Percentiles rank a stretch among this genome's conserved stretches.
phyloP scores from a whole-genome alignment of 2,329 filamentous ascomycete species.

The Chrysosphaeria jannelii region DNA sequence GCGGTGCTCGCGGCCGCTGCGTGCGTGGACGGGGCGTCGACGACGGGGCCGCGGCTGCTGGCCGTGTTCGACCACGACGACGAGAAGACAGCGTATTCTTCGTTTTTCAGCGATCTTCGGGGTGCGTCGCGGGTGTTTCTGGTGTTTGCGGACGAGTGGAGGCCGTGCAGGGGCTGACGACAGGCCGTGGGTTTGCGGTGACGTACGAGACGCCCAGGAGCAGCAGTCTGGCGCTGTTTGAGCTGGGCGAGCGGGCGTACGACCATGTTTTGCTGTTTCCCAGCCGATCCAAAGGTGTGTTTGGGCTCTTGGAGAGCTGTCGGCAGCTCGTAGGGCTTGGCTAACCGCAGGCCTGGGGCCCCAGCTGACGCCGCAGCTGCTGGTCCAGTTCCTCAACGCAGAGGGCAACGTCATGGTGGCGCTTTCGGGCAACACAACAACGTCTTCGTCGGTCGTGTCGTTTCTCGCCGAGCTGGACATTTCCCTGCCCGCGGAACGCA shows the following conservation, averaged over 20 bases:
- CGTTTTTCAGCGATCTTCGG: conserved; percentile 44
- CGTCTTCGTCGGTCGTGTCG: conserved; percentile 42
- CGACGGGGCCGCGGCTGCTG: conserved; percentile 48
- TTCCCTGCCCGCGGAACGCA: conserved; percentile 58
- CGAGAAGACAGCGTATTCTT: conserved; percentile 58
- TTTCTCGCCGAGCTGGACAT: conserved; percentile 75
- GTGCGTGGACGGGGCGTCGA: conserved; percentile 46
- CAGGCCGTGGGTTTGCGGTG: conserved; percentile 60
- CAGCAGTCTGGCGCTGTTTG: conserved; percentile 47
- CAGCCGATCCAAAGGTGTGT: conserved; percentile 55
- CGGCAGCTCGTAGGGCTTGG: too few species aligned
- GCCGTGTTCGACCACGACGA: conserved; percentile 60
- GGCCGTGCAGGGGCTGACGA: background rate
- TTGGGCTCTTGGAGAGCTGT: too few species aligned
- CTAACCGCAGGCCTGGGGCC: conserved; percentile 68
- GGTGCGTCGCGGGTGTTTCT: conserved; percentile 14
- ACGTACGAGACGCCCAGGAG: conserved; percentile 62
- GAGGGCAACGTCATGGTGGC: conserved; percentile 76
- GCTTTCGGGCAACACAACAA: conserved; percentile 40
- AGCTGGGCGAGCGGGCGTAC: conserved; percentile 61
- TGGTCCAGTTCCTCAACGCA: conserved; percentile 73
- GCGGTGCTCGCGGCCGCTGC: conserved; percentile 35
- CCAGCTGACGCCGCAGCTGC: conserved; percentile 52
- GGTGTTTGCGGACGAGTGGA: background rate
- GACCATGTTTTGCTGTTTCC: conserved; percentile 81